These are phyloP conservation scores for Arthroderma sp. DNA, from an alignment of 2,329 filamentous ascomycete species.

Conservation along the genomic window DNA sequence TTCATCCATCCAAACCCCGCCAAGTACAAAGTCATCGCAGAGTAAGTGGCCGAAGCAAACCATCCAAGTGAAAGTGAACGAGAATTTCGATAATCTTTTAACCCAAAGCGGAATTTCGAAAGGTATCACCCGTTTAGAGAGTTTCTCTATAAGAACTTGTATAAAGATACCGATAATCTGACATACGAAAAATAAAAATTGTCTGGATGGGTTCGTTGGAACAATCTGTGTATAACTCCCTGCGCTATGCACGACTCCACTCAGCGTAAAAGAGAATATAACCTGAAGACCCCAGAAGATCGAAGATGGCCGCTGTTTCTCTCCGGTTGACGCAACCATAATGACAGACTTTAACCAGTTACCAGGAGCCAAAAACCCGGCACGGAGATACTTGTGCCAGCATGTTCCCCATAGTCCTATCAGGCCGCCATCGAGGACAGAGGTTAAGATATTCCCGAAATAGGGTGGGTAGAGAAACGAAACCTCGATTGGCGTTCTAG, in stretches of 20 bases:
- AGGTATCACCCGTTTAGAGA: slow-evolving; percentile 26
- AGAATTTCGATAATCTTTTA: slow-evolving; percentile 46
- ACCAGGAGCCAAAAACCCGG: slow-evolving; percentile 36
- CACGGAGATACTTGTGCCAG: slow-evolving; percentile 87
- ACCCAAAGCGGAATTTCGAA: slow-evolving; percentile 35
- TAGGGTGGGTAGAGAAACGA: slow-evolving; percentile 50
- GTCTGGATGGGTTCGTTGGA: slow-evolving; percentile 42
- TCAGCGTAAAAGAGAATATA: slow-evolving; percentile 25
- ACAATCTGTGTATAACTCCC: slow-evolving; percentile 59
- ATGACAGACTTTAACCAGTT: slow-evolving; percentile 28
- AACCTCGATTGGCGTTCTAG: slow-evolving; percentile 49
- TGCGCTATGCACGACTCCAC: slow-evolving; percentile 49
- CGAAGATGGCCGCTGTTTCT: slow-evolving; percentile 11
- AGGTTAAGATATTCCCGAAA: slow-evolving; percentile 40
- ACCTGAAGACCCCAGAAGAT: slow-evolving; percentile 16
- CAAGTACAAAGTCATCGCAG: slow-evolving; percentile 62
- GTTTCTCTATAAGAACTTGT: slow-evolving; percentile 39
- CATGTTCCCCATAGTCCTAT: slow-evolving; percentile 71
- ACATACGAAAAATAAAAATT: slow-evolving; percentile 58
- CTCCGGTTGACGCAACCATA: background rate
- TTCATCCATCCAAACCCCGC: slow-evolving; percentile 69
- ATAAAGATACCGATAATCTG: slow-evolving; percentile 54
- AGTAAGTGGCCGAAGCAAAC: slow-evolving; percentile 52
- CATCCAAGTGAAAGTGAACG: slow-evolving; percentile 56
- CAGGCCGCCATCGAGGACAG: slow-evolving; percentile 51